Evolutionary conservation across 2,329 filamentous ascomycete species (phyloP), one percentile per base, ranked within the genome.

Genomic region (Hirsutella minnesotensis): DNA sequence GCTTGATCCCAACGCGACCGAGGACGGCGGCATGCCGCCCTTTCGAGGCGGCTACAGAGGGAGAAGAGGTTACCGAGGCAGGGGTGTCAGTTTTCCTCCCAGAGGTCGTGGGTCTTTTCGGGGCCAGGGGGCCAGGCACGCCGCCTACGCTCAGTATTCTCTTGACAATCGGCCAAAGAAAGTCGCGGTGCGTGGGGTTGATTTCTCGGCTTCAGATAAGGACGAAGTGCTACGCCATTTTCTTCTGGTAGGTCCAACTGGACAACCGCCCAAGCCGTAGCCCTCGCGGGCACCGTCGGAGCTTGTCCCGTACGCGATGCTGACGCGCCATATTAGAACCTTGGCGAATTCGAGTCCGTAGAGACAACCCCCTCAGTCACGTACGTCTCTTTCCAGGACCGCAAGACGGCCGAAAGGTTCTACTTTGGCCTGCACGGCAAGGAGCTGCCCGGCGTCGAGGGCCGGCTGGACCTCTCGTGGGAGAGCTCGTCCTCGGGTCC

Each of bases 121-220:
- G 42, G 59, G 69, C 39, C 66, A 53, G 46, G 65, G 67, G 37
- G 70, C 71, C 27, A 66, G 70, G 47, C 70, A 73, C 38, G 70
- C 72, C 3, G 72, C 71, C 1, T 79, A 79, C 51, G 75, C 71
- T 4, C 70, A 72, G 27, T 83, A 81, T 50, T 81, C 81, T 16
- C 68, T 92, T 19, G 86, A 92, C 54, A 88, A 89, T 57, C 71
- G 86, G 37, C 81, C 86, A 0, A 83, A 75, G 56, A 79, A 72
- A 47, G 66, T 92, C 9, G 71, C 74, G 5, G 63, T 90, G 20
- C 69, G 70, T 8, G 81, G 78, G 3, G 71, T 77, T 10, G 78
- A 79, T 59, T 79, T 81, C 54, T 77, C 79, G 3, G 68, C 68
- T 13, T 56, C 73, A 2, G 72, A 73, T 24, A 77, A 76, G 53